Evolutionary conservation across 768 basidiomycete genomes (phyloP).

Genomic region (Brasilioporus rufonigricans): DNA sequence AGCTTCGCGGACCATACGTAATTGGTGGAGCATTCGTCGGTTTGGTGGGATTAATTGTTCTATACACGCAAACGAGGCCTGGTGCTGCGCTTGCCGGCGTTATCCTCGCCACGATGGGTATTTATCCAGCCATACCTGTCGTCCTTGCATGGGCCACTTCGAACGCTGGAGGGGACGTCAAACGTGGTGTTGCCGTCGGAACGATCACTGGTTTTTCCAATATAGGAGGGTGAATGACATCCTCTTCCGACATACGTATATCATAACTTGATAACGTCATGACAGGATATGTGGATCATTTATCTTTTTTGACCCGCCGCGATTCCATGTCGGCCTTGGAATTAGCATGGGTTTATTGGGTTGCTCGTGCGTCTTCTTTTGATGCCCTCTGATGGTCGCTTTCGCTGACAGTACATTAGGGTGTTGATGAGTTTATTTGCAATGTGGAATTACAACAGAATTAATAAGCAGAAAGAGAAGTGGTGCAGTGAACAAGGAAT

Average conservation of each 20-base stretch:
- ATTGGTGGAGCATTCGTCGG: background rate
- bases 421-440: background rate
- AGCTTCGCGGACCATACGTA: background rate
- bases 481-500: background rate
- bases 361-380: background rate
- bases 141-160: background rate
- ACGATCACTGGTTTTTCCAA: background rate
- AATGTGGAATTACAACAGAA: background rate
- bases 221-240: conserved; percentile 9
- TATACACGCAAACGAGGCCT: background rate
- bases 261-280: no score
- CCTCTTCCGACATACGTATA: conserved; percentile 23
- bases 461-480: background rate
- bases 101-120: background rate
- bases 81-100: background rate
- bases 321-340: background rate
- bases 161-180: background rate
- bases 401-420: background rate
- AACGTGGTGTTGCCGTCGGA: background rate
- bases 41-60: background rate
- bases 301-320: background rate
- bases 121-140: background rate
- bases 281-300: no score
- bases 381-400: background rate
- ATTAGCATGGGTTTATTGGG: background rate